Evolutionary conservation across 805 yeast species (phyloP).

Genomic region (Diddensiella caesifluorescens): DNA sequence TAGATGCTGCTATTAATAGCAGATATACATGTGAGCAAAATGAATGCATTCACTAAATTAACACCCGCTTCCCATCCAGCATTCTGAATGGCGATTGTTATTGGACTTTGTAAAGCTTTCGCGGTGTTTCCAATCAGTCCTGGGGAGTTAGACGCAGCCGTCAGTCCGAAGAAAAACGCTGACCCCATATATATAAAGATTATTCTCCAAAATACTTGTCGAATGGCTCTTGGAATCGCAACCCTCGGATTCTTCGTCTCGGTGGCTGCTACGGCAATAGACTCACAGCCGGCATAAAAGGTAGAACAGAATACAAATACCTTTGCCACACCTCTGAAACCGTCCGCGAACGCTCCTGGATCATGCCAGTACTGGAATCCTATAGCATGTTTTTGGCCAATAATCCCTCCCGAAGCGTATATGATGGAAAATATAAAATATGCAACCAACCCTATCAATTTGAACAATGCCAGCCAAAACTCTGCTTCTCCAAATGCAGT

Average conservation of each 20-base stretch:
- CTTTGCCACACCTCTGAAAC: constrained; percentile 47
- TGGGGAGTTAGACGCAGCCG: constrained; percentile 53
- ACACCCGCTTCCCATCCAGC: constrained; percentile 51
- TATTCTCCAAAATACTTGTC: constrained; percentile 54
- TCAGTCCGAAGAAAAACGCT: constrained; percentile 53
- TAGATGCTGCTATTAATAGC: constrained; percentile 67
- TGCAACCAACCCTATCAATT: constrained; percentile 51
- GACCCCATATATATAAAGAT: constrained; percentile 52
- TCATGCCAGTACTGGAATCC: constrained; percentile 57
- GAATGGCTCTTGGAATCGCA: constrained; percentile 57
- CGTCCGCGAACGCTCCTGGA: constrained; percentile 43
- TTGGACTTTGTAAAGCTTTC: constrained; percentile 46
- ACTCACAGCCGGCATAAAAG: constrained; percentile 55
- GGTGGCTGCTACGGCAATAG: constrained; percentile 58
- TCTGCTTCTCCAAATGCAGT: constrained; percentile 58
- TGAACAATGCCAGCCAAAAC: constrained; percentile 52
- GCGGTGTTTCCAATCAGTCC: constrained; percentile 38
- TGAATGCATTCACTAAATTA: constrained; percentile 56
- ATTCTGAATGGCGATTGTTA: constrained; percentile 43
- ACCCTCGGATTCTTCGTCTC: constrained; percentile 56
- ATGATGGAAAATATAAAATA: constrained; percentile 52
- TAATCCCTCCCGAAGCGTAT: constrained; percentile 52
- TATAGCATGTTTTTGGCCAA: constrained; percentile 46
- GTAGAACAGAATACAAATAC: constrained; percentile 57
- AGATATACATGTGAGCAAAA: constrained; percentile 57